Conservation (phyloP, 257 asterid genomes). For the Solanum pennellii region DNA sequence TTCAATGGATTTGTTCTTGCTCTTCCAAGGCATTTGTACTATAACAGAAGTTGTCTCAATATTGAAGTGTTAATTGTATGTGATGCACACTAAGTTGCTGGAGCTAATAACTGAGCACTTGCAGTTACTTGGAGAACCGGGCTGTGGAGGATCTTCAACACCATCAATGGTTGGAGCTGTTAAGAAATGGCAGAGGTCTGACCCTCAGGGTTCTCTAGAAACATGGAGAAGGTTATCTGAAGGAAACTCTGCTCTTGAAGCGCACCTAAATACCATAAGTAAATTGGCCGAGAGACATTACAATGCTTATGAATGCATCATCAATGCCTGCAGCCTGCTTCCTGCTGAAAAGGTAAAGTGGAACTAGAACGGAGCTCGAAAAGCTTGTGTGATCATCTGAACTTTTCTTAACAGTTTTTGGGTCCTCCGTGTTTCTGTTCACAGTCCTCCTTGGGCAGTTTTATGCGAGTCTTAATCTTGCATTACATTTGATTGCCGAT, state of each 20-base stretch:
- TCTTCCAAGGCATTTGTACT: background rate
- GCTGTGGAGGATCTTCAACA: conserved; percentile 96
- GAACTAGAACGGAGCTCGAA: background rate
- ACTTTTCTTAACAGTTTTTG: background rate
- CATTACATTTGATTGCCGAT: background rate
- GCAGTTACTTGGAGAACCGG: conserved; percentile 98
- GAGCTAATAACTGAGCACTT: conserved; percentile 6
- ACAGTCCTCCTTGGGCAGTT: background rate
- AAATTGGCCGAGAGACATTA: conserved; percentile 47
- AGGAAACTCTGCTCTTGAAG: conserved; percentile 67
- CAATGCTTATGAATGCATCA: conserved; percentile 40
- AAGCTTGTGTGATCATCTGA: background rate
- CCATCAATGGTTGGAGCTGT: conserved; percentile 99
- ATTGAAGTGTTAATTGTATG: background rate
- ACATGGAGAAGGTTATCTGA: conserved; percentile 85
- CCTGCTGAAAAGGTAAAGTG: conserved; percentile 55
- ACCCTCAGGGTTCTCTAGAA: conserved; percentile 59
- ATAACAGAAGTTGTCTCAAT: background rate
- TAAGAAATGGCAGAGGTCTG: conserved; percentile 93
- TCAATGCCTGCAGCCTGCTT: conserved; percentile 53
- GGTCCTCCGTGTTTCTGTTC: background rate
- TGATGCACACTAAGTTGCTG: conserved; percentile 1
- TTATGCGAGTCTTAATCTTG: background rate
- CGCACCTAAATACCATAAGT: conserved; percentile 47
- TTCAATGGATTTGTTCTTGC: background rate